A percentile compares a stretch with the other conserved stretches of the same genome.
phyloP scores from a whole-genome alignment of 2,329 filamentous ascomycete genomes.

The Sporothrix variecibatus region DNA sequence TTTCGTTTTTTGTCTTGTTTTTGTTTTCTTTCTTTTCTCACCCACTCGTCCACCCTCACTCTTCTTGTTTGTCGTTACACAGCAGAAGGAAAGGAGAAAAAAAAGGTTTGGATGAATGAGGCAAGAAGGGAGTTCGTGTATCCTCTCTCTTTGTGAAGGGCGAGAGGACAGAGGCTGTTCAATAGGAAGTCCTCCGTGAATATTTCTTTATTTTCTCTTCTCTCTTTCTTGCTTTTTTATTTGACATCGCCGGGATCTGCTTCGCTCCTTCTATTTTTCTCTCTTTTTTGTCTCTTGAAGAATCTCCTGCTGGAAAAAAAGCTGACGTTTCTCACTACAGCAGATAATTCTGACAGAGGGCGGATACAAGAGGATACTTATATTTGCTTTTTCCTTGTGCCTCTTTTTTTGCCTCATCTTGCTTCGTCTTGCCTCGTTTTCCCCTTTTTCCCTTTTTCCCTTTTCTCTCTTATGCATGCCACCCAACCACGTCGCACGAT shows the following conservation, averaged over 20 bases:
- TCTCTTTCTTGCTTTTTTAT: neutral
- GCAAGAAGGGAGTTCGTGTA: neutral
- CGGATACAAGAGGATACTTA: neutral
- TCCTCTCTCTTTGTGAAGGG: neutral
- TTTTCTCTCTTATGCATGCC: slow-evolving; percentile 5
- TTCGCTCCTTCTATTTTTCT: neutral
- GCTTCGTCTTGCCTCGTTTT: neutral
- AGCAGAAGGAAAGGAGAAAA: neutral
- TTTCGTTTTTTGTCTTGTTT: neutral
- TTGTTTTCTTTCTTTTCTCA: neutral
- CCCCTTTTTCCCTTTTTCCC: neutral
- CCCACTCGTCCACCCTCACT: neutral
- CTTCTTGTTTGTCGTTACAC: slow-evolving; percentile 5
- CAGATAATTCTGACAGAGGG: neutral
- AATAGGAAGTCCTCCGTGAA: neutral
- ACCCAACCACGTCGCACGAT: slow-evolving; percentile 10
- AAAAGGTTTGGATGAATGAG: neutral
- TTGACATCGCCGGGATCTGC: neutral
- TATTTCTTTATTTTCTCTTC: neutral
- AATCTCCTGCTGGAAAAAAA: neutral
- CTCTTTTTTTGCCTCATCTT: neutral
- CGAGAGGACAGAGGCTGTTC: neutral
- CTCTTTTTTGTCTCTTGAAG: neutral
- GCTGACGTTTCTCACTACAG: neutral
- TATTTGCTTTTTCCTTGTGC: neutral